Conservation (phyloP, 129 eudicot genomes). For the Flaveria robusta region DNA sequence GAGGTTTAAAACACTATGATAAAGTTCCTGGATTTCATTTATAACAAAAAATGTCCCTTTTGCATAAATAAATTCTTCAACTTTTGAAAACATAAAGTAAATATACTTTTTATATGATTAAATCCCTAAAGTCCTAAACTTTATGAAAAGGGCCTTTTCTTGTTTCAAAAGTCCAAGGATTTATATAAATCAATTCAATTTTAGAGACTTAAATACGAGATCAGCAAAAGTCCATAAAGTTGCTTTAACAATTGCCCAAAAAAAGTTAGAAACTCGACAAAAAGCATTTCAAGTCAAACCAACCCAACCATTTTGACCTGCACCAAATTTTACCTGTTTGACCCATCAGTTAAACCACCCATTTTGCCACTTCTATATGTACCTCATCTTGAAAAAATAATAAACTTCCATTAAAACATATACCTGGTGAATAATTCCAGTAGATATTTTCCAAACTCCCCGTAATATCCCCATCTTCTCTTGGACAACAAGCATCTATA, state of each 20-base stretch:
- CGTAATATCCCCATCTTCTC: conserved; percentile 61
- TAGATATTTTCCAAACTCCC: conserved; percentile 84
- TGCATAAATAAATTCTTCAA: background rate
- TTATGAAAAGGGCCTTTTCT: background rate
- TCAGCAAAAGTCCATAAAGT: background rate
- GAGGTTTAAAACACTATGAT: background rate
- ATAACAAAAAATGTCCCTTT: background rate
- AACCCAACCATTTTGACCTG: background rate
- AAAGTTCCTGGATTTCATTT: background rate
- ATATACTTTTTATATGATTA: background rate
- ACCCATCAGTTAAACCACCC: background rate
- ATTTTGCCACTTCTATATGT: conserved; percentile 5
- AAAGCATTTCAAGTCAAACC: conserved; percentile 1
- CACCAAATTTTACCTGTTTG: background rate
- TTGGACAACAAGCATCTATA: conserved; percentile 80
- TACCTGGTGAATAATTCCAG: conserved; percentile 75
- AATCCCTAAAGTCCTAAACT: background rate
- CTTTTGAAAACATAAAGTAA: background rate
- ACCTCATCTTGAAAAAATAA: conserved; percentile 1
- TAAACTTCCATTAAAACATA: conserved; percentile 22
- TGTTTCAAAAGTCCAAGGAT: background rate
- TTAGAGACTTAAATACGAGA: background rate
- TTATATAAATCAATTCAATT: background rate
- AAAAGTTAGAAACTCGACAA: background rate
- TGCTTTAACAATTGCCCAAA: background rate